Evolutionary conservation across 2,329 filamentous ascomycete species (phyloP), one percentile per base, ranked within the genome.

Genomic region (Trichoderma arundinaceum): DNA sequence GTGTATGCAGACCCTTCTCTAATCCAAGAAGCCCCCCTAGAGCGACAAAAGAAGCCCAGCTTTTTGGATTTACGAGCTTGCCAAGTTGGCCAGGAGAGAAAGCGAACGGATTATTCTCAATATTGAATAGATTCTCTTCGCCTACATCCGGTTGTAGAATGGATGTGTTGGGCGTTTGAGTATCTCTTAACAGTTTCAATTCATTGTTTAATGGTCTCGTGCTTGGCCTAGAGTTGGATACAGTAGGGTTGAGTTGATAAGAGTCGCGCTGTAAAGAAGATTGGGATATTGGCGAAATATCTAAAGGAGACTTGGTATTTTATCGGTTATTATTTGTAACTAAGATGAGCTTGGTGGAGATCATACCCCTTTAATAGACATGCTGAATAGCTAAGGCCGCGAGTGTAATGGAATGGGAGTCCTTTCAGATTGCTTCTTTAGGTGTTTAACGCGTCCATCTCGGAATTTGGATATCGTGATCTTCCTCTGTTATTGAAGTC

Each of bases 61-160:
- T 93, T 78, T 95, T 95, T 0, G 92, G 91, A 69, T 94, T 94
- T 59, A 93, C 81, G 7, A 95, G 79, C 78, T 94, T 94, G 68
- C 84, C 89, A 67, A 97, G 82, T 72, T 95, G 89, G 9, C 57
- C 64, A 5, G 64, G 64, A 7, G 22, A 39, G 48, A 66, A 66
- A 44, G 64, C 57, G 19, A 66, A 66, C 13, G 35, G 35, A 7
- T 56, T 66, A 28, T 62, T 35, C 9, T 62, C 48, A 15, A 54
- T 38, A n/a, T 51, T 28, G 44, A 65, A 65, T 44, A 57, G 39
- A 19, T 19, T 8, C 13, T 57, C 54, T 57, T 57, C 54, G 19
- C 54, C 54, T 15, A 39, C 39, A 44, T 57, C 28, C 4, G 54
- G 54, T 15, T n/a, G 22, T 32, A 57, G 54, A 57, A 22, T 13